A percentile compares a stretch with the other conserved stretches of the same genome.
phyloP scores from a whole-genome alignment of 495 filamentous ascomycete genomes.

The Annulohypoxylon nitens region DNA sequence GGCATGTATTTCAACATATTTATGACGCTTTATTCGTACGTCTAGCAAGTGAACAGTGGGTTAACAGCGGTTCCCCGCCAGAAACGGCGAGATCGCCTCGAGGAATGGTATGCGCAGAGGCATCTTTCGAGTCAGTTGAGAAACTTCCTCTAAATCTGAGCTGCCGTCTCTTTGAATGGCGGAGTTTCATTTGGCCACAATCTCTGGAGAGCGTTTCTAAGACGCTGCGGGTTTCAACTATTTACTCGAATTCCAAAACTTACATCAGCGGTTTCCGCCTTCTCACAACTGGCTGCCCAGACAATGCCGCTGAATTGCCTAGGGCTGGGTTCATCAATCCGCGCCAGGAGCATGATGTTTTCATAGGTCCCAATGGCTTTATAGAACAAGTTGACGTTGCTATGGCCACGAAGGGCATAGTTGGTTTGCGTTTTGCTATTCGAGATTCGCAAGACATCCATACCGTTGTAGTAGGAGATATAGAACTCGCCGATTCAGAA shows the following conservation, averaged over 20 bases:
- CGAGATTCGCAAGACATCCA: not conserved
- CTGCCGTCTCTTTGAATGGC: constrained; percentile 14
- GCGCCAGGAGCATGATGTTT: constrained; percentile 5
- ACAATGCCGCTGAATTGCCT: not conserved
- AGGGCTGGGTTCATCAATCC: constrained; percentile 11
- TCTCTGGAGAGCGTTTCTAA: not conserved
- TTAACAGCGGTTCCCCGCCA: not conserved
- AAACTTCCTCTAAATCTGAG: not conserved
- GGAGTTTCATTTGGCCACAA: not conserved
- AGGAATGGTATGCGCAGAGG: constrained; percentile 4
- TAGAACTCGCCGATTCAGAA: constrained; percentile 6
- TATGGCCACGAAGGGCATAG: constrained; percentile 6
- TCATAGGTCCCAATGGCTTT: not conserved
- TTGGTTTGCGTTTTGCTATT: constrained; percentile 8
- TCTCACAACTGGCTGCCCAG: not conserved
- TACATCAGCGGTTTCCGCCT: constrained; percentile 18
- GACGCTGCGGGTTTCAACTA: constrained; percentile 10
- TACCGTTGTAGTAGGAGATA: not conserved
- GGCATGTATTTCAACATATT: constrained; percentile 8
- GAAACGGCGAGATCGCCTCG: not conserved
- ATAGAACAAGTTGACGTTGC: constrained; percentile 12
- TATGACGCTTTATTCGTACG: constrained; percentile 2
- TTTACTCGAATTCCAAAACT: constrained; percentile 6
- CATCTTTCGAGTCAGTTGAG: not conserved
- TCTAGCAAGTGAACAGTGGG: constrained; percentile 7